Evolutionary conservation across 345 rosid genomes (phyloP).

Genomic region (Dipteronia sinensis): DNA sequence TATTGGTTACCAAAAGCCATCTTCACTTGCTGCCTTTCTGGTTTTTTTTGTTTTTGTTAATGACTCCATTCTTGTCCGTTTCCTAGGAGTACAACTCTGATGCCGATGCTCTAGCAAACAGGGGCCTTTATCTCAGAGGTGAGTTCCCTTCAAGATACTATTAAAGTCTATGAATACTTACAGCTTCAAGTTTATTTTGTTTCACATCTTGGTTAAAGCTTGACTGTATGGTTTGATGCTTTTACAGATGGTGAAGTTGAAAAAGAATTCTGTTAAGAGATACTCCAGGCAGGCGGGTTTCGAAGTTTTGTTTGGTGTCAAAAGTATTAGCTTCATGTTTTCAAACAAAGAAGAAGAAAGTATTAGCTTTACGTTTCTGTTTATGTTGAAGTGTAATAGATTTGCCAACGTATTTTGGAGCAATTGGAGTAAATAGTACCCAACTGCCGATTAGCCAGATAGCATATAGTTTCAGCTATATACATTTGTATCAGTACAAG

Average conservation of each 20-base stretch:
- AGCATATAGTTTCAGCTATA: background rate
- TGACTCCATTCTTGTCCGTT: background rate
- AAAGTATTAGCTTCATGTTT: too few relatives aligned
- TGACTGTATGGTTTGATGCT: background rate
- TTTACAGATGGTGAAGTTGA: slow-evolving; percentile 62
- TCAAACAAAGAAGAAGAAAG: too few relatives aligned
- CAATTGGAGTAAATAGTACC: background rate
- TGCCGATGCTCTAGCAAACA: slow-evolving; percentile 80
- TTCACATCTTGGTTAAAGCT: slow-evolving; percentile 1
- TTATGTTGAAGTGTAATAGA: too few relatives aligned
- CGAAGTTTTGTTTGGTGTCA: background rate
- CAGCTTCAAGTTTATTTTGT: background rate
- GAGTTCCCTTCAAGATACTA: slow-evolving; percentile 22
- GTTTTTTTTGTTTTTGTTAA: background rate
- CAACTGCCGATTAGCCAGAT: background rate
- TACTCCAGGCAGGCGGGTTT: slow-evolving; percentile 5
- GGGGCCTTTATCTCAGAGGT: slow-evolving; percentile 58
- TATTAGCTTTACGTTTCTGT: too few relatives aligned
- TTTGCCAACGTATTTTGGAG: background rate
- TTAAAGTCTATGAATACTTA: background rate
- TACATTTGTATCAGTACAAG: too few relatives aligned
- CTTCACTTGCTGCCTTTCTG: too few relatives aligned
- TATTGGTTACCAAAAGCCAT: too few relatives aligned
- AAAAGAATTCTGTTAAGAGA: background rate
- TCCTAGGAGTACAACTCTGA: slow-evolving; percentile 63